A percentile compares a stretch with the other conserved stretches of the same genome.
Conservation (phyloP, 2,329 filamentous ascomycete species). For the Didymellaceae sp. region DNA sequence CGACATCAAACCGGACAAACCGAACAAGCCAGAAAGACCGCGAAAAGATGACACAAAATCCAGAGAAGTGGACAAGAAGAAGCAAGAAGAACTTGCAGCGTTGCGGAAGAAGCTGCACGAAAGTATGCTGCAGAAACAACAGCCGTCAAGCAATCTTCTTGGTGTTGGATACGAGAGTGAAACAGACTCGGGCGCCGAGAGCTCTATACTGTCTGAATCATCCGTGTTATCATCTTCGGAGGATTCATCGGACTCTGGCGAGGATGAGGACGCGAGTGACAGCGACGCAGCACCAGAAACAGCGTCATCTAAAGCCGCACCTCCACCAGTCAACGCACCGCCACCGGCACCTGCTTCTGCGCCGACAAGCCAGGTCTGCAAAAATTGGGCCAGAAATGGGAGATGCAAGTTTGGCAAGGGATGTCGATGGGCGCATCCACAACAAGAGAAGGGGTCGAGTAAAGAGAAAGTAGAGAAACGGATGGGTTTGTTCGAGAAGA, state of each 20-base stretch:
- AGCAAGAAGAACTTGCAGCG: slow-evolving; percentile 38
- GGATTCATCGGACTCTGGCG: slow-evolving; percentile 30
- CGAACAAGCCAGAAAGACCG: background rate
- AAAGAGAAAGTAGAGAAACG: slow-evolving; percentile 25
- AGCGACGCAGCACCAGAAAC: slow-evolving; percentile 49
- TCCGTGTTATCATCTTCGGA: slow-evolving; percentile 44
- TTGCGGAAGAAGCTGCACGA: slow-evolving; percentile 44
- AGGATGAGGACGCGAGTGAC: slow-evolving; percentile 18
- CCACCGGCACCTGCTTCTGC: slow-evolving; percentile 19
- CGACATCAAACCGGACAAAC: background rate
- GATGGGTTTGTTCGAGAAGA: slow-evolving; percentile 37
- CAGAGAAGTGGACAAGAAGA: slow-evolving; percentile 6
- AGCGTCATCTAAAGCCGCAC: slow-evolving; percentile 44
- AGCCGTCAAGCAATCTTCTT: slow-evolving; percentile 27
- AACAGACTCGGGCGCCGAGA: slow-evolving; percentile 30
- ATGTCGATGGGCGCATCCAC: slow-evolving; percentile 38
- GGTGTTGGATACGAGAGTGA: slow-evolving; percentile 43
- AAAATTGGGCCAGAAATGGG: slow-evolving; percentile 34
- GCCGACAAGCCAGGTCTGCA: slow-evolving; percentile 26
- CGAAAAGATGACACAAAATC: background rate
- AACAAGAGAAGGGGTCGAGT: background rate
- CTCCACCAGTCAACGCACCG: slow-evolving; percentile 22
- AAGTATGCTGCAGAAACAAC: slow-evolving; percentile 38
- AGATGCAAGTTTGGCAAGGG: slow-evolving; percentile 35
- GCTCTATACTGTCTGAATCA: slow-evolving; percentile 36